Percentiles rank a stretch among this genome's conserved stretches.
Evolutionary conservation across 345 rosid genomes (phyloP).

Genomic region (Eucalyptus grandis): DNA sequence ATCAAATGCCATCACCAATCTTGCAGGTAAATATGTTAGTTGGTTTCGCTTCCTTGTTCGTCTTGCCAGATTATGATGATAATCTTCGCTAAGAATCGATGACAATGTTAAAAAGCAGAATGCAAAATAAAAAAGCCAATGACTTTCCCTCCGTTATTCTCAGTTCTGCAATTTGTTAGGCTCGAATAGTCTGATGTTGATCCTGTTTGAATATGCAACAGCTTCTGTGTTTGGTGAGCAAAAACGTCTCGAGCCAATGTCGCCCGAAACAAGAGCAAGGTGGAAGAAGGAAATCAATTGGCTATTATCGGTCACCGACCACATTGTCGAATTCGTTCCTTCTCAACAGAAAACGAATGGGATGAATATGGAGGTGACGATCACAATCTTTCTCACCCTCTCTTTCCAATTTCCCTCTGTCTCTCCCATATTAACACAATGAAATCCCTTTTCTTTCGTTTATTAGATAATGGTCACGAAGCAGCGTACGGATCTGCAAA

Average conservation of each 20-base stretch:
- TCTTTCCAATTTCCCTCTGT: not conserved
- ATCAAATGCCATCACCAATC: conserved; percentile 32
- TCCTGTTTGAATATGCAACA: not conserved
- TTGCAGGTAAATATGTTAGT: not conserved
- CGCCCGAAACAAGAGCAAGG: conserved; percentile 35
- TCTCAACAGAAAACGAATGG: conserved; percentile 36
- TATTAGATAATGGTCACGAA: conserved; percentile 68
- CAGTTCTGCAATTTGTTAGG: not conserved
- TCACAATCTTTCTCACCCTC: not conserved
- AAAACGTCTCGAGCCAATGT: conserved; percentile 46
- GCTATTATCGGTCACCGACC: conserved; percentile 59
- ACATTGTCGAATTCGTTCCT: conserved; percentile 61
- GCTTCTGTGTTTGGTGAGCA: conserved; percentile 22
- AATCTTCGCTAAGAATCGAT: not conserved
- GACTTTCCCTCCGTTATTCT: not conserved
- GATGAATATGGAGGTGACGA: conserved; percentile 28
- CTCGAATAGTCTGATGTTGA: not conserved
- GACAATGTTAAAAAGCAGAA: not conserved
- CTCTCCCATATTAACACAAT: not conserved
- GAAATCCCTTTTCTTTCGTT: not conserved
- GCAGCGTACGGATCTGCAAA: conserved; percentile 61
- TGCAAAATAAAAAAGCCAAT: not conserved
- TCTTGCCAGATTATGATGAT: not conserved
- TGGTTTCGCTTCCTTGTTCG: not conserved
- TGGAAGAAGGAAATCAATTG: conserved; percentile 63